Base-by-base conservation (phyloP, 106 monocot species). In the Triglochin maritima region DNA sequence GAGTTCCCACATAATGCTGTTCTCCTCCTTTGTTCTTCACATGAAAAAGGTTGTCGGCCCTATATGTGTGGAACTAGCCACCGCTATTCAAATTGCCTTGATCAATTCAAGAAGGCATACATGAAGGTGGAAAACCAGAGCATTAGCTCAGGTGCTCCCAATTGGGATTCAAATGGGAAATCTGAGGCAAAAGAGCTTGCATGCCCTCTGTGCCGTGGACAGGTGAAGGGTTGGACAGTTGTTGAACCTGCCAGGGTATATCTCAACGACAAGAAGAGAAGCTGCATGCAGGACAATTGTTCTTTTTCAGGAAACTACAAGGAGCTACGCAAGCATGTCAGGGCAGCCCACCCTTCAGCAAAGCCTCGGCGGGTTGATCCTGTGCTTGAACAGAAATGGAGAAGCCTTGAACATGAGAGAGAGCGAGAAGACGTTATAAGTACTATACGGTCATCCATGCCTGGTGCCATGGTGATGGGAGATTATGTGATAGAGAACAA, bases 41-140 rank as follows among this genome's bases (percentile, higher is more conserved):
- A 83, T 51, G 86, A 89, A 72, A 89, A 89, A 74, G 89, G 89
- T 5, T 89, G 89, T 71, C 86, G 85, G 2, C 83, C 89, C 42
- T 89, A 85, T 53, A 89, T 89, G 89, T 89, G 89, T 64, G 89
- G 78, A 4, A 89, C 89, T 15, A 81, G 83, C 56, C 70, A 76
- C 51, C 89, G 77, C 68, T 81, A 76, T 69, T 89, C 89, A 5
- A 89, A 89, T 71, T 89, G 89, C 66, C 89, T 89, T 3, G 83
- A 85, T 51, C 86, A 79, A 76, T 89, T 83, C 77, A 89, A 79
- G 68, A 89, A 86, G 65, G 89, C 89, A 17, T 86, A 85, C 49
- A 75, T 82, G 9, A 85, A 82, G 57, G 67, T 65, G 54, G 46
- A 57, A 17, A 53, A 69, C 13, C 29, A 56, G 43, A 13, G 13